These are phyloP conservation scores for Cajanus cajan DNA, from an alignment of 306 rosid species.

Conservation along the genomic window DNA sequence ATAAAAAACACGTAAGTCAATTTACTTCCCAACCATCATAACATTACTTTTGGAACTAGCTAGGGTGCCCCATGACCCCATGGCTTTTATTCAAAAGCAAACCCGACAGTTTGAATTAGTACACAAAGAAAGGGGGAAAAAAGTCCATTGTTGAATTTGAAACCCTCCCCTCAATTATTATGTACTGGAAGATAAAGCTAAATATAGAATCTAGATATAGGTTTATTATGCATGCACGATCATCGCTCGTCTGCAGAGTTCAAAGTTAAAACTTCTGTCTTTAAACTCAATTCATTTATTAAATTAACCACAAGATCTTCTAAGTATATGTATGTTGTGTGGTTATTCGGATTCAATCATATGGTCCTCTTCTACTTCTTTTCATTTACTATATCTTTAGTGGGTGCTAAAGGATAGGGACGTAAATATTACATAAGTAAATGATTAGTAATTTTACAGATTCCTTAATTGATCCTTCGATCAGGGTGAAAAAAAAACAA, in stretches of 20 bases:
- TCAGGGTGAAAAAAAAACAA: neutral
- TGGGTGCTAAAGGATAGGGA: neutral
- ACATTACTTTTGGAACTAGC: neutral
- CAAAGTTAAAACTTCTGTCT: neutral
- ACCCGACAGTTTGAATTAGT: neutral
- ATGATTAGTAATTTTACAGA: constrained; percentile 3
- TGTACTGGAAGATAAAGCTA: neutral
- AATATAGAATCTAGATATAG: neutral
- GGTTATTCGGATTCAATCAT: constrained; percentile 34
- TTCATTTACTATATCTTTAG: neutral
- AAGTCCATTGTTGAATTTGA: neutral
- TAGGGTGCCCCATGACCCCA: neutral
- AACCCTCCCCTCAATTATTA: neutral
- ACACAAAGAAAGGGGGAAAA: neutral
- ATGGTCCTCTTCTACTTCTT: constrained; percentile 23
- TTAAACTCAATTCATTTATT: neutral
- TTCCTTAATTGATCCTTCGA: constrained; percentile 22
- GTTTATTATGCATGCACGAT: neutral
- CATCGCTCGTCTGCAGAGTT: neutral
- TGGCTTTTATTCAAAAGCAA: neutral
- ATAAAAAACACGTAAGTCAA: too few species aligned
- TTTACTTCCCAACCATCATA: neutral
- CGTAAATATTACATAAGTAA: neutral
- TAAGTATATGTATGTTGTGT: neutral
- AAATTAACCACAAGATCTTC: constrained; percentile 2